phyloP scores from a whole-genome alignment of 805 yeast genomes.

The Wickerhamiella shivajii region DNA sequence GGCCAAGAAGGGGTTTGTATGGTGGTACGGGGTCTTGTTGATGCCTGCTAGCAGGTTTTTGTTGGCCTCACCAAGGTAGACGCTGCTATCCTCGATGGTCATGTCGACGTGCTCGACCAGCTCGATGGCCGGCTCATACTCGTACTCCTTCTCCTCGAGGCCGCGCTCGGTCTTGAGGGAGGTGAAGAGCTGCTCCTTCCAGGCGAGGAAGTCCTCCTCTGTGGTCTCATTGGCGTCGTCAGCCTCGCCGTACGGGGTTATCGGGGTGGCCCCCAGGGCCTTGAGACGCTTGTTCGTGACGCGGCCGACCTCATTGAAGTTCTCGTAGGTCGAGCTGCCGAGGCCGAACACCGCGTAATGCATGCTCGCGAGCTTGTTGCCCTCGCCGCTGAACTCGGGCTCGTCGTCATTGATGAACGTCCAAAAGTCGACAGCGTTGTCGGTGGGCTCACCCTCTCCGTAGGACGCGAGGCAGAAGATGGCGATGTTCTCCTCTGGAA shows the following conservation, averaged over 20 bases:
- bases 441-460: slow-evolving; percentile 98
- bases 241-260: slow-evolving; percentile 78
- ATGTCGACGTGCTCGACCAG: slow-evolving; percentile 21
- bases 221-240: slow-evolving; percentile 91
- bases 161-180: slow-evolving; percentile 46
- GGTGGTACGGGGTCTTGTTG: slow-evolving; percentile 57
- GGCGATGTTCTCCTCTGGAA: slow-evolving; percentile 44
- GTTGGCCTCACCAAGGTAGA: slow-evolving; percentile 74
- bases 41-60: slow-evolving; percentile 34
- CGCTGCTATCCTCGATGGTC: slow-evolving; percentile 27
- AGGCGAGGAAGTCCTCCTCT: slow-evolving; percentile 85
- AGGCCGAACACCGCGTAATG: slow-evolving; percentile 73
- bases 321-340: slow-evolving; percentile 90
- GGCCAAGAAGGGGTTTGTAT: slow-evolving; percentile 70
- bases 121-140: slow-evolving; percentile 53
- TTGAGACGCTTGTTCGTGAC: slow-evolving; percentile 35
- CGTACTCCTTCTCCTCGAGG: slow-evolving; percentile 66
- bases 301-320: slow-evolving; percentile 68
- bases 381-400: slow-evolving; percentile 32
- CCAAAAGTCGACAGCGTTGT: slow-evolving; percentile 71
- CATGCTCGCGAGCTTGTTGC: slow-evolving; percentile 34
- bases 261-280: slow-evolving; percentile 53
- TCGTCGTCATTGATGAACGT: slow-evolving; percentile 45
- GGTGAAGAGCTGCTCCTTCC: slow-evolving; percentile 75
- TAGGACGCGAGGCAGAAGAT: slow-evolving; percentile 82